A percentile compares a stretch with the other conserved stretches of the same genome.
These are phyloP conservation scores for Sordariomycetes sp. DNA, from an alignment of 2,329 filamentous ascomycete genomes.

Conservation along the genomic window DNA sequence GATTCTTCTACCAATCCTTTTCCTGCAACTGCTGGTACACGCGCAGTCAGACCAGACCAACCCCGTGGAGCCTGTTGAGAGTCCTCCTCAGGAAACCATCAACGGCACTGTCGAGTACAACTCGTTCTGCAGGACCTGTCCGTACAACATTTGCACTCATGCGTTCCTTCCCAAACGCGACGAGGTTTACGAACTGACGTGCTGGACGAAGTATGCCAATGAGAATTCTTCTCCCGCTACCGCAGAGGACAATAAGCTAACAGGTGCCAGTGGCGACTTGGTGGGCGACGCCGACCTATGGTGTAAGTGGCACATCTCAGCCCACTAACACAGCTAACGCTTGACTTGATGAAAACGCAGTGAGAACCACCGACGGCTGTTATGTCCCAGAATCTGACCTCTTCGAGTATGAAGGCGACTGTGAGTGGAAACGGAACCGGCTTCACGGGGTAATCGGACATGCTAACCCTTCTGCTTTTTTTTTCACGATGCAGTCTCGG, in stretches of 20 bases:
- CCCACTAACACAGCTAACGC: neutral
- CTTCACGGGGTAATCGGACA: neutral
- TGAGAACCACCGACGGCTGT: slow-evolving; percentile 1
- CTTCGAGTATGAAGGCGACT: slow-evolving; percentile 4
- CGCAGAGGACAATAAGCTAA: neutral
- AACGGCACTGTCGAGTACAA: slow-evolving; percentile 3
- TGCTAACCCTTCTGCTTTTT: neutral
- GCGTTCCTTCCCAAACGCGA: neutral
- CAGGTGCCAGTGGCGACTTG: neutral
- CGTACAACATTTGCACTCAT: slow-evolving; percentile 5
- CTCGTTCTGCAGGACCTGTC: slow-evolving; percentile 3
- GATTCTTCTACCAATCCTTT: neutral
- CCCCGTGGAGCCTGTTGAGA: neutral
- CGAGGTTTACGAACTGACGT: neutral
- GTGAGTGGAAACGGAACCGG: neutral
- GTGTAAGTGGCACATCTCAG: neutral
- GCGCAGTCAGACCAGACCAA: neutral
- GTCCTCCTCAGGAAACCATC: neutral
- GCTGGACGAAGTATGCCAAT: slow-evolving; percentile 1
- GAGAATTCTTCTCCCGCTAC: neutral
- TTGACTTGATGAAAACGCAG: neutral
- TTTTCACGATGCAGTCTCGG: neutral
- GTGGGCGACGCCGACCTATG: slow-evolving; percentile 5
- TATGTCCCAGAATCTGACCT: slow-evolving; percentile 5
- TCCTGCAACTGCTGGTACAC: neutral